Percentiles rank a stretch among this genome's conserved stretches.
Evolutionary conservation across 2,329 filamentous ascomycete genomes (phyloP).

Genomic region (Diaporthe capsici): DNA sequence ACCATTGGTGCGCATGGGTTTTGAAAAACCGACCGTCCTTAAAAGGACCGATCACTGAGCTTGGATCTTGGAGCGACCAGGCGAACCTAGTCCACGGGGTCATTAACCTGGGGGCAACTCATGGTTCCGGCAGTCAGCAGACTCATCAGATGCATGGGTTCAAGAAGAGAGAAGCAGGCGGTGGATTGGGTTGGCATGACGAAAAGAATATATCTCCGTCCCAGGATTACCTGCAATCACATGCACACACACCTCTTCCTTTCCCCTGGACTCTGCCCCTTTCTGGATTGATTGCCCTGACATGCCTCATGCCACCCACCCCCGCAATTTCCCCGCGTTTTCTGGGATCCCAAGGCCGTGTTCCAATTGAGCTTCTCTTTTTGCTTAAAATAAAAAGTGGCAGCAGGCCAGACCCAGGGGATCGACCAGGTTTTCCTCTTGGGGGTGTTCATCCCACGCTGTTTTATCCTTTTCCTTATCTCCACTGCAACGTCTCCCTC

Average conservation of each 20-base stretch:
- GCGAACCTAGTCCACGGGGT: neutral
- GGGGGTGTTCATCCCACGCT: neutral
- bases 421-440: neutral
- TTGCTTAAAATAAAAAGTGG: slow-evolving; percentile 7
- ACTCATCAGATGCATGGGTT: neutral
- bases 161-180: neutral
- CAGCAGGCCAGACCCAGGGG: neutral
- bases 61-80: neutral
- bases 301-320: slow-evolving; percentile 18
- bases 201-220: neutral
- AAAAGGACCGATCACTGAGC: slow-evolving; percentile 19
- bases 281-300: slow-evolving; percentile 3
- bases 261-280: slow-evolving; percentile 17
- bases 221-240: neutral
- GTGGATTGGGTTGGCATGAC: neutral
- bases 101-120: neutral
- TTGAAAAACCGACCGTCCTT: neutral
- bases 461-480: slow-evolving; percentile 28
- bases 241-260: neutral
- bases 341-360: neutral
- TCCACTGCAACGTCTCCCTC: slow-evolving; percentile 15
- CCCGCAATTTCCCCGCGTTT: slow-evolving; percentile 33
- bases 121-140: slow-evolving; percentile 22
- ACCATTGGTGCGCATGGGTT: slow-evolving; percentile 29
- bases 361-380: slow-evolving; percentile 22